Conservation (phyloP, 192 early-diverging fungal species). For the Gaertneriomyces sp. region DNA sequence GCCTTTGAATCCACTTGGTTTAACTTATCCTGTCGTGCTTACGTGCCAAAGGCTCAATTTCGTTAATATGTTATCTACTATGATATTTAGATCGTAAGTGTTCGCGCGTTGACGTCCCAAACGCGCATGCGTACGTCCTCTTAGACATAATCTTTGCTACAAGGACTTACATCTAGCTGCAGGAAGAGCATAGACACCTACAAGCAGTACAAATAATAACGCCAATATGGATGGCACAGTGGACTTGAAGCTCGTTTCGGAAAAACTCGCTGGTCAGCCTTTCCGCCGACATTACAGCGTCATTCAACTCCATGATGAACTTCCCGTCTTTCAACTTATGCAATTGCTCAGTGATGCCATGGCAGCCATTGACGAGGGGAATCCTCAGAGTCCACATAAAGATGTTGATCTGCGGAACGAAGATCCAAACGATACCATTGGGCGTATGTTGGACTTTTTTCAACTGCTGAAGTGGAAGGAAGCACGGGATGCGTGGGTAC, state of each 20-base stretch:
- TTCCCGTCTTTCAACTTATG: conserved; percentile 39
- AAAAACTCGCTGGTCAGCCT: conserved; percentile 36
- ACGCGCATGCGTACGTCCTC: too few species aligned
- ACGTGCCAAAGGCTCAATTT: too few species aligned
- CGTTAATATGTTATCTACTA: too few species aligned
- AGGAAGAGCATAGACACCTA: too few species aligned
- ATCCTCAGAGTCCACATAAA: conserved; percentile 24
- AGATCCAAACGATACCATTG: conserved; percentile 45
- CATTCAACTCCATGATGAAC: conserved; percentile 59
- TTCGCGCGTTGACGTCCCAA: too few species aligned
- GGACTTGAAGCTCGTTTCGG: conserved; percentile 40
- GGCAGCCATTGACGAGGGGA: conserved; percentile 44
- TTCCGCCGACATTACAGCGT: conserved; percentile 43
- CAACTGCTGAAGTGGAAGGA: conserved; percentile 50
- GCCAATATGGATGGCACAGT: background rate
- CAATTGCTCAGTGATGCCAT: conserved; percentile 46
- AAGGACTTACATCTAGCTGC: too few species aligned
- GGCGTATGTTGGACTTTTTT: conserved; percentile 44
- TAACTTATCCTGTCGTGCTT: too few species aligned
- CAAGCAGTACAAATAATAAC: background rate
- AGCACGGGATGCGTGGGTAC: conserved; percentile 31
- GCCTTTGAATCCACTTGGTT: too few species aligned
- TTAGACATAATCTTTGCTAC: too few species aligned
- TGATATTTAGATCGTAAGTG: too few species aligned
- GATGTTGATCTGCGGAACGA: conserved; percentile 45